Evolutionary conservation across 345 rosid species (phyloP), one percentile per base, ranked within the genome.

Genomic region (Lumnitzera racemosa): DNA sequence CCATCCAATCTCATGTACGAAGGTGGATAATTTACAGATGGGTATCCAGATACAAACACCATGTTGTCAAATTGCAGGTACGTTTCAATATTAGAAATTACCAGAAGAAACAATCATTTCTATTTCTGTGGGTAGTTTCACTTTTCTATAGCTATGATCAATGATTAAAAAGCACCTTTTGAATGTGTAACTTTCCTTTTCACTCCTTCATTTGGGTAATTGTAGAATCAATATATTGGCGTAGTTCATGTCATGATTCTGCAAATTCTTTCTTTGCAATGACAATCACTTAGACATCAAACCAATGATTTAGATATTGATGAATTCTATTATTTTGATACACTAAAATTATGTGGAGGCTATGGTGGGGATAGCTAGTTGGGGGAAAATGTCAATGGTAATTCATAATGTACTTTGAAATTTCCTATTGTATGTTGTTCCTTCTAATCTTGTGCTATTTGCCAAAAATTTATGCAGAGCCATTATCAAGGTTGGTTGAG

Each of bases 1-100:
- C 67, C 43, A 72, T 91, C 61, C 98, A 91, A 68, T 73, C 87
- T 78, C 69, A 66, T 61, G 70, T 70, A 51, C 95, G 89, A 62
- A 67, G 89, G 62, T 80, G 90, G 90, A 75, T 81, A 46, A 72
- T 72, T 14, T 65, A 78, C 55, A 77, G 68, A 67, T 61, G 16
- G 62, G 61, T 66, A 56, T 24, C 36, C 59, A 78, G 65, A 66
- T 55, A 52, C 61, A 70, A 53, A 64, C 16, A 56, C 59, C 74
- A 66, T 25, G 49, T 80, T 59, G 23, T 74, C 55, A 60, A 67
- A 53, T 84, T 88, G 65, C 96, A 91, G 79, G 98, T 87, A 81
- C 72, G 43, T 36, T 36, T 36, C 43, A 36, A 5, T 36, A 36
- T 5, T 36, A 36, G 43, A 36, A 36, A 9, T 36, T 7, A 36